Base-by-base conservation (phyloP, 139 green algal genomes). In the Deuterostichococcus epilithicus region DNA sequence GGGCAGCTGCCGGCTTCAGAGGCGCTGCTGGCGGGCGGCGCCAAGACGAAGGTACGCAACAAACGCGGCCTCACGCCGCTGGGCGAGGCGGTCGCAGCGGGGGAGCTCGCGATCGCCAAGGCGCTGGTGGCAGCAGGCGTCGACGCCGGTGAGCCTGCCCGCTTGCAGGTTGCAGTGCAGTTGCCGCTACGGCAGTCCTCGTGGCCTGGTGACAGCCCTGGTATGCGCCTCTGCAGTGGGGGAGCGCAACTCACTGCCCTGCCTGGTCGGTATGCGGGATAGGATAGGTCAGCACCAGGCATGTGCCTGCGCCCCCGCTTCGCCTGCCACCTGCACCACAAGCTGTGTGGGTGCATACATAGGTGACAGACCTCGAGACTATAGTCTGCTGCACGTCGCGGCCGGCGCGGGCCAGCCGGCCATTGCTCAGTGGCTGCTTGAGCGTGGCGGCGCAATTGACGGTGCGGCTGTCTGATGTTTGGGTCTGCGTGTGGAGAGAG, bases 31-130 rank as follows among this genome's bases (percentile, higher is more conserved):
- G 42, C 60, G n/a, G 76, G 72, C 28, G 77, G 72, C 0, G 84
- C 87, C 35, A 84, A 84, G 58, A 23, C 76, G 2, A 39, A 68
- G 33, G n/a, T 58, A 4, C n/a, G 30, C 58, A 94, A 92, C 82
- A 90, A 87, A 84, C 82, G 84, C 38, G 80, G 81, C 33, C 83
- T 94, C 28, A 90, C 83, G 4, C 78, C 88, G 0, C 68, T 92
- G 45, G 90, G 77, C 0, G 87, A 91, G 74, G 88, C 88, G 30
- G 58, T 92, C 34, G 75, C 84, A 8, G 71, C 65, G 10, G 85
- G 83, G 1, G 82, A 86, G 45, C 22, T 77, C n/a, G 60, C 20
- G 1, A 47, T 59, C 0, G 78, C 74, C 20, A 76, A 75, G 67
- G 70, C 65, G 52, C 77, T 88, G 32, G 58, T 45, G 13, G 37